Base-by-base conservation (phyloP, 345 rosid genomes). In the Luvunga scandens region DNA sequence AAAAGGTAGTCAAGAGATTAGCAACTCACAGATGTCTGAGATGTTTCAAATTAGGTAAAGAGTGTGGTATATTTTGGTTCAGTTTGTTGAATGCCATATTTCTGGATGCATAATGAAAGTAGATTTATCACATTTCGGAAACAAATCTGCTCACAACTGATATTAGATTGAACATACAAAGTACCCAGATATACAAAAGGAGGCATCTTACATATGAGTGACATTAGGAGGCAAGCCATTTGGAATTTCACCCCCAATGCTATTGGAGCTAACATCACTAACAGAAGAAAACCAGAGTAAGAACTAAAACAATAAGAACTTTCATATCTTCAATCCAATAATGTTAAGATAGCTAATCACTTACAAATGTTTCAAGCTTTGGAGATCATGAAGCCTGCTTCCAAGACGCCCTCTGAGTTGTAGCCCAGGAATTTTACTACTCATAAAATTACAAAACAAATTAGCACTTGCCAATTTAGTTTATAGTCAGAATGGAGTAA, bases 261-360 rank as follows among this genome's bases (percentile, higher is more conserved):
- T 60, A 69, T 95, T 95, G 81, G 83, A 87, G 89, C 97, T 92
- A 63, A 92, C 72, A 88, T 96, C 99, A 85, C 99, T 93, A 69
- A 69, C 2, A 81, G 65, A 77, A 75, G 42, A 80, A 62, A 83
- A 42, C 39, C 64, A 81, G 12, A 69, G 74, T 42, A 65, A 75
- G 50, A 71, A 53, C 30, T 21, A 27, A 63, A 27, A 68, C 42
- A 39, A 48, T 53, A 53, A 53, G 57, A 53, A 14, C 21, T 39
- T 33, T 62, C 25, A 27, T 62, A 28, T 57, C 33, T 28, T 63
- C 39, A 53, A 66, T 62, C 63, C 61, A 21, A 0, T 21, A 13
- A 78, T 65, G 31, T 9, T 39, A 57, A 76, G 18, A 21, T 67
- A 66, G 38, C 71, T 70, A 66, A 77, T 71, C 69, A 80, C 95